Conservation (phyloP, 176 grass and related monocot species). For the Aegilops sharonensis region DNA sequence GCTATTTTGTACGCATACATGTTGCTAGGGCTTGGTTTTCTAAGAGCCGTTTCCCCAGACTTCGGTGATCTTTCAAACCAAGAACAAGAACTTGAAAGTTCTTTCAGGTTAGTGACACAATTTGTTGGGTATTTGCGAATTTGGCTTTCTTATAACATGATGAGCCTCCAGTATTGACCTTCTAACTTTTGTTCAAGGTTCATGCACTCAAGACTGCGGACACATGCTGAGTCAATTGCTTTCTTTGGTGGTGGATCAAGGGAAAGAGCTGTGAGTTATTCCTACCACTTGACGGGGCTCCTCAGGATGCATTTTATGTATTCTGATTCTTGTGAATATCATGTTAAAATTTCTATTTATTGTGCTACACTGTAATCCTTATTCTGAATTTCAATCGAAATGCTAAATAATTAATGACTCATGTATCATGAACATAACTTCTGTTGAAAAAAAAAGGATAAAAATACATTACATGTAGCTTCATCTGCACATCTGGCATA, state of each 20-base stretch:
- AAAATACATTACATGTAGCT: background rate
- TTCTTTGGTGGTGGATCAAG: constrained; percentile 99
- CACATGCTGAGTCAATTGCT: constrained; percentile 96
- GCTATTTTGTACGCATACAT: constrained; percentile 93
- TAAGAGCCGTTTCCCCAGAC: constrained; percentile 85
- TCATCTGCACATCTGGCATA: background rate
- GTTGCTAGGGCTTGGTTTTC: constrained; percentile 91
- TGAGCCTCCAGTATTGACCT: constrained; percentile 12
- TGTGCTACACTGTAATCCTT: background rate
- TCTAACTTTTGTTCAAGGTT: constrained; percentile 54
- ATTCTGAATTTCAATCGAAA: constrained; percentile 19
- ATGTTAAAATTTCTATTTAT: background rate
- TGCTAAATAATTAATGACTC: background rate
- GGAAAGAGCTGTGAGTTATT: constrained; percentile 84
- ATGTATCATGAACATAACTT: background rate
- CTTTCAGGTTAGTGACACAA: constrained; percentile 59
- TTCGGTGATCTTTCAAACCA: constrained; percentile 89
- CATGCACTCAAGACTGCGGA: constrained; percentile 92
- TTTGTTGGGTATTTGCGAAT: constrained; percentile 19
- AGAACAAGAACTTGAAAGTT: constrained; percentile 95
- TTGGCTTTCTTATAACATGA: constrained; percentile 12
- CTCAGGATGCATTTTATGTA: background rate
- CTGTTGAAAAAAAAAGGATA: constrained; percentile 13
- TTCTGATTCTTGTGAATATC: background rate
- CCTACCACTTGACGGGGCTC: background rate